Evolutionary conservation across 1,284 basidiomycete species (phyloP).

Genomic region (Irpex sp.): DNA sequence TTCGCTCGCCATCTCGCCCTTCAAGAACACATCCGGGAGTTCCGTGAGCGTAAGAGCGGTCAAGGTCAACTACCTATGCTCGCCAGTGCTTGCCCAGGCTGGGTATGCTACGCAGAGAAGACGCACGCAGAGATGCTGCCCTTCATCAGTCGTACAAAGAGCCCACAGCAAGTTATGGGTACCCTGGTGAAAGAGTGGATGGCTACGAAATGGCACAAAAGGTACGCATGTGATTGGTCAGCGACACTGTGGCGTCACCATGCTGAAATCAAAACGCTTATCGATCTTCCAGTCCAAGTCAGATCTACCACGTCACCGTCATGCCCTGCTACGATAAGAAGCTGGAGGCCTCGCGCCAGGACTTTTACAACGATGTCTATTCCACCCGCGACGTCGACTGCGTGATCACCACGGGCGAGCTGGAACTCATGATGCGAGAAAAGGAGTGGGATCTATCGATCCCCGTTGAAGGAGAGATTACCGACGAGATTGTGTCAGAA

Average conservation of each 20-base stretch:
- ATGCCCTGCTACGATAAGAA: conserved; percentile 99
- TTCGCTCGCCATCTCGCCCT: conserved; percentile 90
- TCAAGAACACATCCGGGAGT: conserved; percentile 82
- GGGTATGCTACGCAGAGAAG: conserved; percentile 99
- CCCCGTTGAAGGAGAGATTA: conserved; percentile 47
- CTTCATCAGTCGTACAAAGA: conserved; percentile 86
- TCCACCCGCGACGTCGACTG: conserved; percentile 93
- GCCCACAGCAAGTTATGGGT: conserved; percentile 93
- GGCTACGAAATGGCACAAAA: conserved; percentile 57
- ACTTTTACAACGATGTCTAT: conserved; percentile 82
- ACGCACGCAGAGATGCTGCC: conserved; percentile 93
- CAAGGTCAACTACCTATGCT: conserved; percentile 76
- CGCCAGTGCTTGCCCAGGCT: conserved; percentile 95
- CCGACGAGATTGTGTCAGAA: conserved; percentile 13
- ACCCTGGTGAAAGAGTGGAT: conserved; percentile 89
- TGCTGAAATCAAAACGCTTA: not conserved
- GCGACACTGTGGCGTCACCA: not conserved
- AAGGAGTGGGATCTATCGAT: conserved; percentile 75
- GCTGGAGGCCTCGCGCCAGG: conserved; percentile 90
- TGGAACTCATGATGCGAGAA: conserved; percentile 83
- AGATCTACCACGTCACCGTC: conserved; percentile 94
- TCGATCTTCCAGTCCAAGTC: conserved; percentile 54
- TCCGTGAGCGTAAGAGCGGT: conserved; percentile 58
- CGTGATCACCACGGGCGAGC: conserved; percentile 95
- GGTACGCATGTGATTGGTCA: conserved; percentile 41